Evolutionary conservation across 345 rosid species (phyloP).

Genomic region (Boechera divaricarpa): DNA sequence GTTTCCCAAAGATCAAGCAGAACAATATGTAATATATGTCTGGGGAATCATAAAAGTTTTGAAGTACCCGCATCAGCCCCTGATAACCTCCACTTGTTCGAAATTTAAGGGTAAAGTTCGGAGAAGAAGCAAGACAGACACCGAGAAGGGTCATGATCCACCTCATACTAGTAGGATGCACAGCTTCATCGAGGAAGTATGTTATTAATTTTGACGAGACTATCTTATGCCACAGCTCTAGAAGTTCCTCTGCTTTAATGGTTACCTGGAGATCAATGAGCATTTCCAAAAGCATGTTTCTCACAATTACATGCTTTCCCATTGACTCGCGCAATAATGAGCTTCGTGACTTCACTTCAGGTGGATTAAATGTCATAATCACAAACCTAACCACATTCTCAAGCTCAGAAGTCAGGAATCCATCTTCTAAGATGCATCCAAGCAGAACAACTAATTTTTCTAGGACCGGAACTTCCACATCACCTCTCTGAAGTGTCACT

Average conservation of each 20-base stretch:
- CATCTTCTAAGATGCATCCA: constrained; percentile 98
- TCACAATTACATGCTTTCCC: constrained; percentile 98
- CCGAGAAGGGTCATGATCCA: constrained; percentile 99
- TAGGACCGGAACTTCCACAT: constrained; percentile 96
- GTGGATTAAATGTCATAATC: constrained; percentile 98
- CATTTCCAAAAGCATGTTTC: constrained; percentile 99
- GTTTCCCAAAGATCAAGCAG: constrained; percentile 92
- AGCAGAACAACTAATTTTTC: constrained; percentile 96
- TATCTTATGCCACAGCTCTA: constrained; percentile 99
- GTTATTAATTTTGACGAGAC: constrained; percentile 96
- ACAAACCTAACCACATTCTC: constrained; percentile 97
- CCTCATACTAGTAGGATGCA: constrained; percentile 99
- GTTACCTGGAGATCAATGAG: constrained; percentile 99
- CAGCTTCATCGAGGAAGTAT: constrained; percentile 99
- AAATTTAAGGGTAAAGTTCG: constrained; percentile 90
- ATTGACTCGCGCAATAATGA: constrained; percentile 78
- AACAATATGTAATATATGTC: constrained; percentile 96
- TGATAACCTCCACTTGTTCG: constrained; percentile 97
- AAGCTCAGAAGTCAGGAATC: constrained; percentile 91
- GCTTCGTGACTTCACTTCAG: constrained; percentile 74
- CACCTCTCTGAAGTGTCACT: constrained; percentile 98
- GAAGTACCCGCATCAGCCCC: constrained; percentile 84
- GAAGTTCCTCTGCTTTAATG: constrained; percentile 88
- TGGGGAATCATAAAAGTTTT: constrained; percentile 96
- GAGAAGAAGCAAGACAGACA: constrained; percentile 89